These are phyloP conservation scores for Dittrichia graveolens DNA, from an alignment of 129 eudicot genomes.

Conservation along the genomic window DNA sequence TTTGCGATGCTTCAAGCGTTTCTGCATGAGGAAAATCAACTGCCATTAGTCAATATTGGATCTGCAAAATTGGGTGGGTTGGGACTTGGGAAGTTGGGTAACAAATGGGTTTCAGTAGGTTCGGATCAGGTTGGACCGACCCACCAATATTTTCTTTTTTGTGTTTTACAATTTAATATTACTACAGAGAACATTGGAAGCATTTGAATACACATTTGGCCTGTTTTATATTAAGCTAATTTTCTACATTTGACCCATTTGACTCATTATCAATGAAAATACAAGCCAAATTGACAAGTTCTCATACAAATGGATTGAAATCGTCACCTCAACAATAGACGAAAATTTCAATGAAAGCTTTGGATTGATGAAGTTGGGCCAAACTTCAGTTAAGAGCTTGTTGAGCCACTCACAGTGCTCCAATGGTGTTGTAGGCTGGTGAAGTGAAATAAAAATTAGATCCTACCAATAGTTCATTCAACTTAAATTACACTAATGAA, in stretches of 20 bases:
- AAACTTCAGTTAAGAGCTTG: slow-evolving; percentile 81
- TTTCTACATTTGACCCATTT: background rate
- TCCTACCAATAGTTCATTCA: background rate
- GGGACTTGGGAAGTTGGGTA: background rate
- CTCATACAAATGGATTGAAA: background rate
- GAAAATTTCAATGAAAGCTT: slow-evolving; percentile 77
- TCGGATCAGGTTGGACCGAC: too few species aligned
- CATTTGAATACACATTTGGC: background rate
- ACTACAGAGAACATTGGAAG: background rate
- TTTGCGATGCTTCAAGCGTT: slow-evolving; percentile 85
- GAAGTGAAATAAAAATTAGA: slow-evolving; percentile 17
- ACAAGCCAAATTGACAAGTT: background rate
- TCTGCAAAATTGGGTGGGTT: background rate
- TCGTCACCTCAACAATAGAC: slow-evolving; percentile 77
- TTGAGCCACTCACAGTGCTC: slow-evolving; percentile 99
- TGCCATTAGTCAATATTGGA: background rate
- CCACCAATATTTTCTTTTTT: background rate
- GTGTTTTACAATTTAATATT: background rate
- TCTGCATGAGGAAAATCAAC: slow-evolving; percentile 58
- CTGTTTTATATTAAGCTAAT: background rate
- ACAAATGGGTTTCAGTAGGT: background rate
- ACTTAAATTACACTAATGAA: background rate
- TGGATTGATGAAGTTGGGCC: slow-evolving; percentile 79
- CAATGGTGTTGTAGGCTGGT: slow-evolving; percentile 84
- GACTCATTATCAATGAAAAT: background rate